Conservation (phyloP, 441 rosid genomes). For the Francoa sonchifolia region DNA sequence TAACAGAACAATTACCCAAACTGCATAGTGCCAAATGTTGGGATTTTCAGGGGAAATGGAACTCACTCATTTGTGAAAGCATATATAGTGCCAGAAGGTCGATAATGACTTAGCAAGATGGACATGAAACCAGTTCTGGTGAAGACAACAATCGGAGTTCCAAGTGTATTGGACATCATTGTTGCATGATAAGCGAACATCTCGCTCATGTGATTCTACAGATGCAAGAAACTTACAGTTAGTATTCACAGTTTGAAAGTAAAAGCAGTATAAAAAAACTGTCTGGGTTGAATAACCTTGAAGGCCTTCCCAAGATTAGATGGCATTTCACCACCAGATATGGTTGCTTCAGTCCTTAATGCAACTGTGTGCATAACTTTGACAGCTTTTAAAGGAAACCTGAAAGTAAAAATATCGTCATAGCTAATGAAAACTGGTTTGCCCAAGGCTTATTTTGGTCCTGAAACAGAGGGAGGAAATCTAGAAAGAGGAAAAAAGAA, state of each 20-base stretch:
- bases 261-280: not conserved
- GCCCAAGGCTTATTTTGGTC: too few species aligned
- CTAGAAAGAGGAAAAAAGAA: too few species aligned
- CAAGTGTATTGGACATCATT: slow-evolving; percentile 98
- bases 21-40: not conserved
- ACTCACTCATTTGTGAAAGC: slow-evolving; percentile 94
- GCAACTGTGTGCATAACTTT: slow-evolving; percentile 95
- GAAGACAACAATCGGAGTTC: slow-evolving; percentile 89
- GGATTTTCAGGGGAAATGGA: slow-evolving; percentile 1
- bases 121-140: slow-evolving; percentile 96
- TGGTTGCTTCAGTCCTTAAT: slow-evolving; percentile 80
- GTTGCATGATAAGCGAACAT: slow-evolving; percentile 99
- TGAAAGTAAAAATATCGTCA: slow-evolving; percentile 16
- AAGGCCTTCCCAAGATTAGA: slow-evolving; percentile 88
- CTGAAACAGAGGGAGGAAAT: too few species aligned
- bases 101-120: slow-evolving; percentile 77
- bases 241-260: not conserved
- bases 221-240: slow-evolving; percentile 10
- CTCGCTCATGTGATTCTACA: slow-evolving; percentile 93
- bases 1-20: not conserved
- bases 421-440: too few species aligned
- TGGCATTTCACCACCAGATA: slow-evolving; percentile 64
- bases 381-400: slow-evolving; percentile 94
- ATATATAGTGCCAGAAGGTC: slow-evolving; percentile 90
- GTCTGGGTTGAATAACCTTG: slow-evolving; percentile 33